Evolutionary conservation across 192 early-diverging fungal genomes (phyloP).

Genomic region (Oehlia diaphana): DNA sequence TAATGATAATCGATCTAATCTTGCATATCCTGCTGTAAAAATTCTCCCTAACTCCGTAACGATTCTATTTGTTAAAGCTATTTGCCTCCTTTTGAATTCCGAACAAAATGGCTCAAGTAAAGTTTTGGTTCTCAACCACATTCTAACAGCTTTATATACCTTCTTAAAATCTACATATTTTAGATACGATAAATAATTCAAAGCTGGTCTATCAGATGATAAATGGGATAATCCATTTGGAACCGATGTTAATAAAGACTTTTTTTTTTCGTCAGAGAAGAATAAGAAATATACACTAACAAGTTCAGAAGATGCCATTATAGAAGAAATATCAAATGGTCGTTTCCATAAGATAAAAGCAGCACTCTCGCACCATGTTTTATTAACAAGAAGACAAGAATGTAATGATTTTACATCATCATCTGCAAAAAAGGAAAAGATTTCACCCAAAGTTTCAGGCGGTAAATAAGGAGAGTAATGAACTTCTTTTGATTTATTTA

Average conservation of each 20-base stretch:
- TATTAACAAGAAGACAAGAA: constrained; percentile 27
- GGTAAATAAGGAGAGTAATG: background rate
- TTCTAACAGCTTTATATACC: constrained; percentile 9
- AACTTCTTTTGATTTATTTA: background rate
- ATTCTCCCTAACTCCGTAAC: constrained; percentile 9
- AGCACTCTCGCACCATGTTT: constrained; percentile 9
- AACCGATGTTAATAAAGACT: background rate
- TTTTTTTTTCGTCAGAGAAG: constrained; percentile 2
- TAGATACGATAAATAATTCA: constrained; percentile 8
- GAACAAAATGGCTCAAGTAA: background rate
- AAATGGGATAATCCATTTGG: background rate
- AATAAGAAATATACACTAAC: constrained; percentile 1
- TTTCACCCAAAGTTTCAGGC: background rate
- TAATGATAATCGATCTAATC: background rate
- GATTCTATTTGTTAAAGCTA: background rate
- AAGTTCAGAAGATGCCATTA: background rate
- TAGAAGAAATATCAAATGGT: constrained; percentile 11
- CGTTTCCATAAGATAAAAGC: constrained; percentile 11
- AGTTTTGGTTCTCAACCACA: constrained; percentile 3
- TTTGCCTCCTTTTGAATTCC: background rate
- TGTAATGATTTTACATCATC: constrained; percentile 12
- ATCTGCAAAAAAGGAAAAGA: constrained; percentile 1
- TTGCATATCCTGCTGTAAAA: background rate
- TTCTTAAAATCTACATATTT: constrained; percentile 16
- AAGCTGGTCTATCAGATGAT: background rate